Evolutionary conservation across 2,329 filamentous ascomycete genomes (phyloP).

Genomic region (Epichloe amarillans): DNA sequence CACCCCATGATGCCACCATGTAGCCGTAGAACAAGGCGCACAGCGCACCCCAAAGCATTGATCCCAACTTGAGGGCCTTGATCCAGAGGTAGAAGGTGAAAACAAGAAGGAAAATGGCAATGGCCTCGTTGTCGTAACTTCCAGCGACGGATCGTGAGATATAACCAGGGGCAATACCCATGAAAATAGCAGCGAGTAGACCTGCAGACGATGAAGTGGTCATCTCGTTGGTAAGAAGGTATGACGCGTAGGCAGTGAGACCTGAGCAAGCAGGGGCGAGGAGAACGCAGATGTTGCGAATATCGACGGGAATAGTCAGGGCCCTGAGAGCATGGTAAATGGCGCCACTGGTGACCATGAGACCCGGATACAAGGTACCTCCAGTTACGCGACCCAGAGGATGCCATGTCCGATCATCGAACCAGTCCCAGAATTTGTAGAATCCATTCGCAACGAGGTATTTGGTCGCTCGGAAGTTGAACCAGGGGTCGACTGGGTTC

Average conservation of each 20-base stretch:
- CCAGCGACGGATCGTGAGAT: slow-evolving; percentile 96
- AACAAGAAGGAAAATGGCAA: slow-evolving; percentile 95
- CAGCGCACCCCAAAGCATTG: slow-evolving; percentile 89
- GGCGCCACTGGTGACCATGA: slow-evolving; percentile 96
- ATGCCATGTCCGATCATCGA: slow-evolving; percentile 99
- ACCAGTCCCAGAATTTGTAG: slow-evolving; percentile 99
- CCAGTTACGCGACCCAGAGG: slow-evolving; percentile 95
- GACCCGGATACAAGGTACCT: slow-evolving; percentile 93
- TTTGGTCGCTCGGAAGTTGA: slow-evolving; percentile 98
- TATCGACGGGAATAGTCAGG: slow-evolving; percentile 86
- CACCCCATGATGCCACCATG: slow-evolving; percentile 99
- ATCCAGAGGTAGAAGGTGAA: slow-evolving; percentile 99
- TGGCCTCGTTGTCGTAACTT: slow-evolving; percentile 98
- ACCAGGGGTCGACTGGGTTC: slow-evolving; percentile 87
- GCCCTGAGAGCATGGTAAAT: slow-evolving; percentile 91
- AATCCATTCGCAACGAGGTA: slow-evolving; percentile 95
- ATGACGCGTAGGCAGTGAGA: slow-evolving; percentile 81
- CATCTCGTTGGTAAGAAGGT: slow-evolving; percentile 96
- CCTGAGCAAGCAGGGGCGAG: slow-evolving; percentile 92
- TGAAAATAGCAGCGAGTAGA: slow-evolving; percentile 85
- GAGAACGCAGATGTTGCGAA: slow-evolving; percentile 95
- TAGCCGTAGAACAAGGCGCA: slow-evolving; percentile 97
- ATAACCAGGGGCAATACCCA: slow-evolving; percentile 95
- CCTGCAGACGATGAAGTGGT: slow-evolving; percentile 88
- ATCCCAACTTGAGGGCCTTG: slow-evolving; percentile 92